Conservation (phyloP, 164 flowering plant species). For the Magnolia sinica region DNA sequence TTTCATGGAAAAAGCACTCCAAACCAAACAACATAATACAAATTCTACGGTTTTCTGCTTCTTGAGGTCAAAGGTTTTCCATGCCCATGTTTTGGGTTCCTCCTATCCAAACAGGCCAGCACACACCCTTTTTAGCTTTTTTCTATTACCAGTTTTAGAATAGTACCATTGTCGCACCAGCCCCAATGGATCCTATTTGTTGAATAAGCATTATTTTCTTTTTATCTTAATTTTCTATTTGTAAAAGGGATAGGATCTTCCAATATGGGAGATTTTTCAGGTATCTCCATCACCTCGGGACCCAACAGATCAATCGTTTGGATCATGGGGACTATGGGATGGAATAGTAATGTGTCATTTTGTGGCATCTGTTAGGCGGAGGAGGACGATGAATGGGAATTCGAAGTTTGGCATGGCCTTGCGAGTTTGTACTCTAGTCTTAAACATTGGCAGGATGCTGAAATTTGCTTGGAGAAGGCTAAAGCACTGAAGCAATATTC, state of each 20-base stretch:
- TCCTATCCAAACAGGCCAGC: too few species aligned
- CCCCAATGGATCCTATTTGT: too few species aligned
- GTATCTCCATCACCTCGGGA: background rate
- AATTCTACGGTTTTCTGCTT: too few species aligned
- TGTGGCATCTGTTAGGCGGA: conserved; percentile 16
- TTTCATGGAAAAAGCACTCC: too few species aligned
- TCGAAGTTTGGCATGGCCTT: conserved; percentile 93
- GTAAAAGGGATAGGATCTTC: background rate
- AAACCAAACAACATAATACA: too few species aligned
- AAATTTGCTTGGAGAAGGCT: conserved; percentile 82
- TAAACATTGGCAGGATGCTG: conserved; percentile 87
- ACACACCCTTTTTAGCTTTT: too few species aligned
- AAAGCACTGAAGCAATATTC: conserved; percentile 58
- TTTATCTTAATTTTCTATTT: background rate
- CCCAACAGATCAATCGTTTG: background rate
- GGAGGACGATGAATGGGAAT: conserved; percentile 61
- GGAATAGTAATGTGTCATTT: background rate
- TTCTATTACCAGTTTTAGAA: too few species aligned
- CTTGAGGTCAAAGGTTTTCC: too few species aligned
- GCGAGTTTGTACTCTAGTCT: conserved; percentile 82
- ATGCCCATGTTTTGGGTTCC: too few species aligned
- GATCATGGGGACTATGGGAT: background rate
- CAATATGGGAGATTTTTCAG: too few species aligned
- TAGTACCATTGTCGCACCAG: background rate
- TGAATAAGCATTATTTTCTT: background rate